These are phyloP conservation scores for Penicillium expansum DNA, from an alignment of 2,329 filamentous ascomycete species.

Conservation along the genomic window DNA sequence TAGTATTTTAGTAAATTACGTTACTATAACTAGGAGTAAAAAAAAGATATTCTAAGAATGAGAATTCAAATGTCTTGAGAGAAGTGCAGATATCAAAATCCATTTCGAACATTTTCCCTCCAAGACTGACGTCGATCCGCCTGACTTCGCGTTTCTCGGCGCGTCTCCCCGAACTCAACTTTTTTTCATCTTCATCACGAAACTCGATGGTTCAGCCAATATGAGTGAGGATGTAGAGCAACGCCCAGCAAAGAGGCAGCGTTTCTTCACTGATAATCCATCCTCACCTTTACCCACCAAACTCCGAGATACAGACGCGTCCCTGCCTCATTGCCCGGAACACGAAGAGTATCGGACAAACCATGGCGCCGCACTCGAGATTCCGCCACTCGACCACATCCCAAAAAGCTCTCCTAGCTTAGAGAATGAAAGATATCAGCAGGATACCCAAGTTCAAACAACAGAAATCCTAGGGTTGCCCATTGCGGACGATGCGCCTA, in stretches of 20 bases:
- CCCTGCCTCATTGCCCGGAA: slow-evolving; percentile 7
- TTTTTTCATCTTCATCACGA: background rate
- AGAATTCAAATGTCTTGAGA: background rate
- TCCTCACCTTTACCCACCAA: slow-evolving; percentile 21
- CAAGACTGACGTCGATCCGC: slow-evolving; percentile 29
- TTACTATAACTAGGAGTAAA: background rate
- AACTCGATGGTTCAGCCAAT: slow-evolving; percentile 10
- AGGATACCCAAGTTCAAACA: background rate
- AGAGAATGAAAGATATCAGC: background rate
- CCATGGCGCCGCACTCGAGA: background rate
- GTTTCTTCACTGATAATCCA: slow-evolving; percentile 59
- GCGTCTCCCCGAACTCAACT: slow-evolving; percentile 31
- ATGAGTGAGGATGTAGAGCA: slow-evolving; percentile 46
- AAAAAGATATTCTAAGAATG: background rate
- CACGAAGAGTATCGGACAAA: background rate
- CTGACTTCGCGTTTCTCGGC: slow-evolving; percentile 32
- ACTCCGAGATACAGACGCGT: slow-evolving; percentile 19
- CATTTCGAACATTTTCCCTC: slow-evolving; percentile 8
- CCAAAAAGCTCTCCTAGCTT: background rate
- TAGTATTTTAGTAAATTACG: too few species aligned
- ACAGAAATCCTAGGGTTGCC: background rate
- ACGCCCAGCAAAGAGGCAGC: slow-evolving; percentile 59
- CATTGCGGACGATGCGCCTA: background rate
- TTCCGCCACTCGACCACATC: background rate
- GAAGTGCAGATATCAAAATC: background rate